phyloP scores from a whole-genome alignment of 2,329 filamentous ascomycete species.

The Pyrenophora tritici-repentis region DNA sequence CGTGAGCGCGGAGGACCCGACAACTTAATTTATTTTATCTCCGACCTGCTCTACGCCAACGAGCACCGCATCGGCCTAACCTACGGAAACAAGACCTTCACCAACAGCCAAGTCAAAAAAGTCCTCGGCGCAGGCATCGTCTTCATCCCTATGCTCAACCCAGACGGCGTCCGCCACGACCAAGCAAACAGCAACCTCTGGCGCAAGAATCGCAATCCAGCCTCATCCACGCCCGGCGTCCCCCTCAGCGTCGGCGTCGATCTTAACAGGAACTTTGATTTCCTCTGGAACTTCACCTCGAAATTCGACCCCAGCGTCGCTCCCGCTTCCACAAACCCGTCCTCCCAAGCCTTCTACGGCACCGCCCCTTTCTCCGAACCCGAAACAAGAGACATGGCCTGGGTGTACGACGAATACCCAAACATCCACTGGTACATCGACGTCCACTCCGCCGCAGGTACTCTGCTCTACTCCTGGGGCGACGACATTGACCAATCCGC shows the following conservation, averaged over 20 bases:
- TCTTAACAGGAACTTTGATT: slow-evolving; percentile 53
- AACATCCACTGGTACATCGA: slow-evolving; percentile 63
- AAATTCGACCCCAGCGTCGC: slow-evolving; percentile 51
- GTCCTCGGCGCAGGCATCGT: slow-evolving; percentile 60
- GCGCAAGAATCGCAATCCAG: slow-evolving; percentile 51
- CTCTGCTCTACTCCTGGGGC: slow-evolving; percentile 64
- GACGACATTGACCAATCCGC: slow-evolving; percentile 59
- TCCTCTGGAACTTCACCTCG: slow-evolving; percentile 59
- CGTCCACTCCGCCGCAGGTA: slow-evolving; percentile 60
- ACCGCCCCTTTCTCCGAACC: slow-evolving; percentile 60
- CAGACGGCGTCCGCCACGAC: slow-evolving; percentile 39
- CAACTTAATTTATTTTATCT: slow-evolving; percentile 62
- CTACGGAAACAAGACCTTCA: slow-evolving; percentile 60
- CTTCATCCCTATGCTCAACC: slow-evolving; percentile 49
- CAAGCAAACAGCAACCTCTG: slow-evolving; percentile 39
- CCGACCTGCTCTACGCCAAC: slow-evolving; percentile 61
- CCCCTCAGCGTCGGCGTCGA: slow-evolving; percentile 34
- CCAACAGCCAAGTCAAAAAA: slow-evolving; percentile 57
- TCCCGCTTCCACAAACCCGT: slow-evolving; percentile 50
- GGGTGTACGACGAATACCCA: slow-evolving; percentile 57
- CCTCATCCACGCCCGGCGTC: slow-evolving; percentile 16
- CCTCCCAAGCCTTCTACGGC: slow-evolving; percentile 58
- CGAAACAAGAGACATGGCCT: slow-evolving; percentile 60
- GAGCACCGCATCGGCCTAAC: slow-evolving; percentile 55
- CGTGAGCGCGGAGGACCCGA: slow-evolving; percentile 65